Conservation (phyloP, 73 alveolate genomes). For the Tetrahymena malaccensis region DNA sequence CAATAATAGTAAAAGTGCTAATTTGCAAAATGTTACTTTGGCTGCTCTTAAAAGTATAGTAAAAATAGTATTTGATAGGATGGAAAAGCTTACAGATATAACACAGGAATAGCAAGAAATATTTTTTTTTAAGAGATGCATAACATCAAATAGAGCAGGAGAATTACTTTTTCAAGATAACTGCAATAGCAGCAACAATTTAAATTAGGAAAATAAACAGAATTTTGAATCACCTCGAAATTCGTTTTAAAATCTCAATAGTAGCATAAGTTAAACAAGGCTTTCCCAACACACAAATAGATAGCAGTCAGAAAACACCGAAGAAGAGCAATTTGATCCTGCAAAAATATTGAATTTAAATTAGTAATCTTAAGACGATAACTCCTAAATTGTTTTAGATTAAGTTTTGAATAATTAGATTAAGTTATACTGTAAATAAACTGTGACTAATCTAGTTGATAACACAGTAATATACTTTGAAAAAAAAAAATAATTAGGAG, state of each 20-base stretch:
- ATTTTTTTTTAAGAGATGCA: neutral
- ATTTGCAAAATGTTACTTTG: neutral
- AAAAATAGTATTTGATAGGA: neutral
- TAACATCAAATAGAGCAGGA: neutral
- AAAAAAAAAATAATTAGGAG: neutral
- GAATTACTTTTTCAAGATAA: neutral
- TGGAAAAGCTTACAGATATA: neutral
- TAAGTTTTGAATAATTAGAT: neutral
- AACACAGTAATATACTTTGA: neutral
- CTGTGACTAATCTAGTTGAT: neutral
- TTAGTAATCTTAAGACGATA: neutral
- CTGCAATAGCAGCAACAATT: neutral
- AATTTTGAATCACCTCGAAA: neutral
- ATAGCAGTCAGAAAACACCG: neutral
- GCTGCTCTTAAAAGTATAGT: neutral
- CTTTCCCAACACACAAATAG: neutral
- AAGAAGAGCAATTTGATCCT: neutral
- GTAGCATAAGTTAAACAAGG: neutral
- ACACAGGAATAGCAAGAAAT: neutral
- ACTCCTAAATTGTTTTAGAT: neutral
- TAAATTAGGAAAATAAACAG: neutral
- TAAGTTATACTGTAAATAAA: neutral
- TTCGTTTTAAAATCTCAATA: neutral
- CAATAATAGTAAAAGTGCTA: neutral
- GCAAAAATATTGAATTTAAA: neutral